phyloP scores from a whole-genome alignment of 495 filamentous ascomycete species.

The Tuber magnatum region DNA sequence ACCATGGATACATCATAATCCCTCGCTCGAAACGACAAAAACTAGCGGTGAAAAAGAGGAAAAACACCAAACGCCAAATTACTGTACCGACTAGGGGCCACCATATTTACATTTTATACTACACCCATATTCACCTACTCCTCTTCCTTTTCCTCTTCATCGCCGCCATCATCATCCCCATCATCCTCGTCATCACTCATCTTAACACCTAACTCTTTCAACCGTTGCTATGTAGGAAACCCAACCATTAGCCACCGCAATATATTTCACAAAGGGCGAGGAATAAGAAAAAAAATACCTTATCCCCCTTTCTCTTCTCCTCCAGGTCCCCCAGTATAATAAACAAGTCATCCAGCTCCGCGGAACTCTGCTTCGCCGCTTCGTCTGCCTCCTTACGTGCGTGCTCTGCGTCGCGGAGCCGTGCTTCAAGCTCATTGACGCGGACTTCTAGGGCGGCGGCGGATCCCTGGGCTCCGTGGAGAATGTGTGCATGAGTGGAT shows the following conservation, averaged over 20 bases:
- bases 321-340: slow-evolving; percentile 88
- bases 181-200: slow-evolving; percentile 76
- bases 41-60: background rate
- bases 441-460: slow-evolving; percentile 27
- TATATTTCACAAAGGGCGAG: background rate
- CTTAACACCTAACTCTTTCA: slow-evolving; percentile 63
- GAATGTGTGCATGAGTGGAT: slow-evolving; percentile 15
- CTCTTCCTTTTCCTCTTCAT: slow-evolving; percentile 51
- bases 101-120: slow-evolving; percentile 26
- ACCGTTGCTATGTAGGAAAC: slow-evolving; percentile 51
- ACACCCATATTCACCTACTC: background rate
- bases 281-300: slow-evolving; percentile 50
- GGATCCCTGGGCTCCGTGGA: slow-evolving; percentile 34
- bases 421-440: slow-evolving; percentile 11
- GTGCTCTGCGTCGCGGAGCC: slow-evolving; percentile 17
- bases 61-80: slow-evolving; percentile 19
- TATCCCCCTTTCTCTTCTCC: slow-evolving; percentile 71
- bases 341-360: slow-evolving; percentile 73
- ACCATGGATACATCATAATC: background rate
- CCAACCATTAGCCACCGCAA: slow-evolving; percentile 39
- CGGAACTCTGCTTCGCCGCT: slow-evolving; percentile 65
- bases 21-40: background rate
- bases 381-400: slow-evolving; percentile 57
- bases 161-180: slow-evolving; percentile 57
- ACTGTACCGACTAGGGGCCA: background rate